A percentile compares a stretch with the other conserved stretches of the same genome.
These are phyloP conservation scores for Allium sativum DNA, from an alignment of 106 monocot genomes.

Conservation along the genomic window DNA sequence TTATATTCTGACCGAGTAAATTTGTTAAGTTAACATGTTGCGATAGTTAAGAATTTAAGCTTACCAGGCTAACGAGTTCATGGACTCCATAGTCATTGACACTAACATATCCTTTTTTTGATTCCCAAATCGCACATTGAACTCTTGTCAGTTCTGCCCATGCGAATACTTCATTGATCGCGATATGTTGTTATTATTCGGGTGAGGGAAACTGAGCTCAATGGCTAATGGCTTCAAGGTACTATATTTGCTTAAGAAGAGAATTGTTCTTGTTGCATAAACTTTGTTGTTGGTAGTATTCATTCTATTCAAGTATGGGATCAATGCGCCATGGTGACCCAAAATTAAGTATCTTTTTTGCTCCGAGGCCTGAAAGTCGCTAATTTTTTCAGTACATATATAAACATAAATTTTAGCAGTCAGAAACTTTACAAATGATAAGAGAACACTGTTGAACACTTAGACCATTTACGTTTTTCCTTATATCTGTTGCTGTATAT, in stretches of 20 bases:
- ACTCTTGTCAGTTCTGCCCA: conserved; percentile 23
- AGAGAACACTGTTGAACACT: too few relatives aligned
- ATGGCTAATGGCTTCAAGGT: conserved; percentile 60
- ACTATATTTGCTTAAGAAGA: conserved; percentile 35
- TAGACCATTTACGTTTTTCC: too few relatives aligned
- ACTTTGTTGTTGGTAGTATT: conserved; percentile 29
- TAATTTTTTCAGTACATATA: too few relatives aligned
- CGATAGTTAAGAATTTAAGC: background rate
- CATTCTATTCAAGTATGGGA: conserved; percentile 46
- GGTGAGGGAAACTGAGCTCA: conserved; percentile 61
- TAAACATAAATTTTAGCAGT: too few relatives aligned
- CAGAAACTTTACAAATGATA: too few relatives aligned
- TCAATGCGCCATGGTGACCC: conserved; percentile 53
- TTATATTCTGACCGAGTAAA: too few relatives aligned
- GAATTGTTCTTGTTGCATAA: conserved; percentile 67
- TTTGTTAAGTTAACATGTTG: too few relatives aligned
- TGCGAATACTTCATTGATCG: conserved; percentile 36
- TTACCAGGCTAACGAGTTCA: conserved; percentile 55
- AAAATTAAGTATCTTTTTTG: conserved; percentile 60
- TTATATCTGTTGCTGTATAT: too few relatives aligned
- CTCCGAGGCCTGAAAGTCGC: conserved; percentile 17
- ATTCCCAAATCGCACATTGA: conserved; percentile 35
- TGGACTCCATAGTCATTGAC: conserved; percentile 58
- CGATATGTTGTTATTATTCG: conserved; percentile 22
- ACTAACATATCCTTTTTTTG: conserved; percentile 40